Percentiles rank a stretch among this genome's conserved stretches.
phyloP scores from a whole-genome alignment of 2,329 filamentous ascomycete species.

The Penicillium brevicompactum region DNA sequence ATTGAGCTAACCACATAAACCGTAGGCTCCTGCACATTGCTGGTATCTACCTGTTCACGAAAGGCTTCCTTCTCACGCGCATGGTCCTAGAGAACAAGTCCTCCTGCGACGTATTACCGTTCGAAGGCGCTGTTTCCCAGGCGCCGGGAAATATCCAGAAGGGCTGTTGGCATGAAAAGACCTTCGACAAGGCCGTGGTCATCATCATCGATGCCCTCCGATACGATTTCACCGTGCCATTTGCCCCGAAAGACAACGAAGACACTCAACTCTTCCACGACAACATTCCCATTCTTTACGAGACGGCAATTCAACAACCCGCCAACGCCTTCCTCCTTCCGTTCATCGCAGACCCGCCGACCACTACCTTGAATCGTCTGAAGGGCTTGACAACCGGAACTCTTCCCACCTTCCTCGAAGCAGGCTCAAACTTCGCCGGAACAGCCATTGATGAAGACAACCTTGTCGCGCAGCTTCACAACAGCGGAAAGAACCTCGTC shows the following conservation, averaged over 20 bases:
- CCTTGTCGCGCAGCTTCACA: slow-evolving; percentile 64
- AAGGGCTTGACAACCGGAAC: slow-evolving; percentile 96
- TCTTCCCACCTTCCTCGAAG: slow-evolving; percentile 89
- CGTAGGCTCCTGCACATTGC: slow-evolving; percentile 69
- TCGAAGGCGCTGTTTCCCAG: slow-evolving; percentile 45
- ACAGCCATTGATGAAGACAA: slow-evolving; percentile 95
- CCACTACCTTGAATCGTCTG: slow-evolving; percentile 85
- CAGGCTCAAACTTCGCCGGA: slow-evolving; percentile 92
- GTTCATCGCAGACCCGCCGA: slow-evolving; percentile 96
- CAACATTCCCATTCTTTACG: slow-evolving; percentile 82
- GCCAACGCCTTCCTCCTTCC: slow-evolving; percentile 85
- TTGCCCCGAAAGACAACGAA: slow-evolving; percentile 50
- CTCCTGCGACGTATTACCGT: slow-evolving; percentile 68
- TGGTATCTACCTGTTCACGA: slow-evolving; percentile 90
- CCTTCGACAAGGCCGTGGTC: slow-evolving; percentile 87
- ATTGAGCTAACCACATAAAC: slow-evolving; percentile 5
- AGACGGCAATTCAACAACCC: slow-evolving; percentile 73
- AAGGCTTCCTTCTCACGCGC: slow-evolving; percentile 89
- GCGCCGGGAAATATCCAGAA: slow-evolving; percentile 37
- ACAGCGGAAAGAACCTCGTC: slow-evolving; percentile 74
- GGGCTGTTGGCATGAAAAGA: slow-evolving; percentile 96
- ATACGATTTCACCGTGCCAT: slow-evolving; percentile 94
- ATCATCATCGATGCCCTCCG: slow-evolving; percentile 90
- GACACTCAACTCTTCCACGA: slow-evolving; percentile 74
- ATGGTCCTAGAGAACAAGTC: slow-evolving; percentile 77